Evolutionary conservation across 345 rosid genomes (phyloP).

Genomic region (Luvunga scandens): DNA sequence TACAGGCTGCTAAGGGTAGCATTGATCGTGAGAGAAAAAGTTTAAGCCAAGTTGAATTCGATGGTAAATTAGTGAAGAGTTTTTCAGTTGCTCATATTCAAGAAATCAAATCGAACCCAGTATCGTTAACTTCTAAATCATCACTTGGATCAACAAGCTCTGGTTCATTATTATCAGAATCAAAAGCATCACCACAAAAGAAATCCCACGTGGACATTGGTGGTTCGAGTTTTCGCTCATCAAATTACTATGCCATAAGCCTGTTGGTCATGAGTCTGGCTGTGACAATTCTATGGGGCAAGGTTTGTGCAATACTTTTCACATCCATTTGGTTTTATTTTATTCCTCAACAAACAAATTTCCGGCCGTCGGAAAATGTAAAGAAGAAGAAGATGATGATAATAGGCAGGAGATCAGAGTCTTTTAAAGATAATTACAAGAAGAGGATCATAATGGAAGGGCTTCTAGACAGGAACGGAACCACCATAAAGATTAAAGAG

Average conservation of each 20-base stretch:
- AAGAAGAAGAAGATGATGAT: not conserved
- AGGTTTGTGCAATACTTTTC: slow-evolving; percentile 35
- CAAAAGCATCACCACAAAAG: not conserved
- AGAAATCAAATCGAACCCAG: not conserved
- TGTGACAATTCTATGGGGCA: slow-evolving; percentile 40
- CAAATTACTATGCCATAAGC: slow-evolving; percentile 1
- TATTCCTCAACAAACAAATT: slow-evolving; percentile 12
- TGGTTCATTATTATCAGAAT: not conserved
- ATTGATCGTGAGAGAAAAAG: slow-evolving; percentile 18
- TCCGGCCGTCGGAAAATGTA: not conserved
- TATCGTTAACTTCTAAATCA: slow-evolving; percentile 4
- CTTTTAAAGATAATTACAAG: not conserved
- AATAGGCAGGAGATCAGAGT: not conserved
- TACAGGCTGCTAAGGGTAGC: slow-evolving; percentile 22
- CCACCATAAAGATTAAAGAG: not conserved
- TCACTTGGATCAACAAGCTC: not conserved
- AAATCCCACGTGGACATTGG: not conserved
- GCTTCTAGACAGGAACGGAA: slow-evolving; percentile 24
- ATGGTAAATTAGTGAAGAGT: not conserved
- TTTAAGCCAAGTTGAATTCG: not conserved
- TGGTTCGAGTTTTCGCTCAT: not conserved
- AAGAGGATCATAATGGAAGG: slow-evolving; percentile 35
- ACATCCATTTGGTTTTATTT: slow-evolving; percentile 33
- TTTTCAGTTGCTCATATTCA: not conserved
- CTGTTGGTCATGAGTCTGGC: slow-evolving; percentile 23